Conservation (phyloP, 768 basidiomycete genomes). For the Termitomyces sp. region DNA sequence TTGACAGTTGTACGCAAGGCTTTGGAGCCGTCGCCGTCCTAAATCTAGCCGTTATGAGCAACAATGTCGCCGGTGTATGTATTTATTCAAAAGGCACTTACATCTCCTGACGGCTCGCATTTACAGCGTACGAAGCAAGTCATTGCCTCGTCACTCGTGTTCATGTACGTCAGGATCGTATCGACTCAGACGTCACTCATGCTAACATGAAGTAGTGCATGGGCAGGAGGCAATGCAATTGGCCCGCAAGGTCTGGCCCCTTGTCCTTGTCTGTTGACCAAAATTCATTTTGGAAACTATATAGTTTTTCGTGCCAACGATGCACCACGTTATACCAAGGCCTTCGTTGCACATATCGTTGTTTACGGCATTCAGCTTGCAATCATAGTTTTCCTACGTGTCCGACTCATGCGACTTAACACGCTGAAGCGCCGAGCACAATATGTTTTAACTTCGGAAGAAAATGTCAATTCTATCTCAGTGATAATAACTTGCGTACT, state of each 20-base stretch:
- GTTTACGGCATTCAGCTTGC: slow-evolving; percentile 40
- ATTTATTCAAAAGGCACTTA: neutral
- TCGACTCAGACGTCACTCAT: neutral
- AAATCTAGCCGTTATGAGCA: slow-evolving; percentile 42
- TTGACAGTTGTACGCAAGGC: slow-evolving; percentile 37
- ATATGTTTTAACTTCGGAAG: neutral
- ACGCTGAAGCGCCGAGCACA: slow-evolving; percentile 34
- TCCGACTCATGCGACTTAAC: slow-evolving; percentile 38
- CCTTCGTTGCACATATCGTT: slow-evolving; percentile 41
- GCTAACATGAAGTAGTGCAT: slow-evolving; percentile 26
- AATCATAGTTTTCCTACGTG: slow-evolving; percentile 32
- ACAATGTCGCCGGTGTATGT: slow-evolving; percentile 38
- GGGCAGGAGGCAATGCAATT: slow-evolving; percentile 47
- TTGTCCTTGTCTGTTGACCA: neutral
- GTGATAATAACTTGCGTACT: neutral
- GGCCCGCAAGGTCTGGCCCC: slow-evolving; percentile 33
- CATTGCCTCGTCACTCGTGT: slow-evolving; percentile 41
- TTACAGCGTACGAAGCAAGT: slow-evolving; percentile 43
- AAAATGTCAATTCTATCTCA: neutral
- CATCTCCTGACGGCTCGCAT: neutral
- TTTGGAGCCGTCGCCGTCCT: slow-evolving; percentile 43
- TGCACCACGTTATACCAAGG: slow-evolving; percentile 40
- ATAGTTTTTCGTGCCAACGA: slow-evolving; percentile 41
- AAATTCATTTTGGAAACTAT: neutral
- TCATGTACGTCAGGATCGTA: slow-evolving; percentile 26